Percentiles rank a stretch among this genome's conserved stretches.
These are phyloP conservation scores for Leucosporidium yakuticum DNA, from an alignment of 768 basidiomycete species.

Conservation along the genomic window DNA sequence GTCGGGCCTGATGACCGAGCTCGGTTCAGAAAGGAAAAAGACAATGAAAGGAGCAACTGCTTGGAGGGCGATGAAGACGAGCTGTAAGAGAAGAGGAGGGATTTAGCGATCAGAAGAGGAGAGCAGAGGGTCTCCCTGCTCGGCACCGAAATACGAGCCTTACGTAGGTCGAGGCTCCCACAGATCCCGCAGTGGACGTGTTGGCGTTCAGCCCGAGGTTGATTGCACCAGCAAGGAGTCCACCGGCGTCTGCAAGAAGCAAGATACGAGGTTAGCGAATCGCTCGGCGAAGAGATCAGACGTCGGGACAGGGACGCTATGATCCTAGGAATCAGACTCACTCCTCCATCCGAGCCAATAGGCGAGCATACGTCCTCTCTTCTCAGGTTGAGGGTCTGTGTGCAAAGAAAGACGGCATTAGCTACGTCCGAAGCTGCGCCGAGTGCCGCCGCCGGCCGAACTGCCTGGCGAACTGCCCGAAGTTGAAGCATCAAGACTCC, in stretches of 20 bases:
- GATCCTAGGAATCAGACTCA: background rate
- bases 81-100: background rate
- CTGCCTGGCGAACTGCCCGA: no score
- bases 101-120: no score
- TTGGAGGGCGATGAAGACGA: constrained; percentile 27
- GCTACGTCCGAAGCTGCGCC: background rate
- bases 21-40: constrained; percentile 3
- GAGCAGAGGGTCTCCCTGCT: no score
- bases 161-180: constrained; percentile 2
- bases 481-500: no score
- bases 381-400: background rate
- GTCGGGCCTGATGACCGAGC: constrained; percentile 3
- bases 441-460: no score
- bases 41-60: constrained; percentile 7
- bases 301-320: background rate
- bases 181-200: background rate
- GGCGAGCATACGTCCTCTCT: no score
- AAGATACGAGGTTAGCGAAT: background rate
- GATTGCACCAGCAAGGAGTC: constrained; percentile 41
- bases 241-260: constrained; percentile 34
- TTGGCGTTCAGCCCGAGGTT: constrained; percentile 39
- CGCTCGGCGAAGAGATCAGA: constrained; percentile 5
- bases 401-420: background rate
- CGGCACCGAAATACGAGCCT: background rate
- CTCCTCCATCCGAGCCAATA: constrained; percentile 6